Percentiles rank a stretch among this genome's conserved stretches.
Conservation (phyloP, 352 stramenopile species). For the Plasmopara viticola region DNA sequence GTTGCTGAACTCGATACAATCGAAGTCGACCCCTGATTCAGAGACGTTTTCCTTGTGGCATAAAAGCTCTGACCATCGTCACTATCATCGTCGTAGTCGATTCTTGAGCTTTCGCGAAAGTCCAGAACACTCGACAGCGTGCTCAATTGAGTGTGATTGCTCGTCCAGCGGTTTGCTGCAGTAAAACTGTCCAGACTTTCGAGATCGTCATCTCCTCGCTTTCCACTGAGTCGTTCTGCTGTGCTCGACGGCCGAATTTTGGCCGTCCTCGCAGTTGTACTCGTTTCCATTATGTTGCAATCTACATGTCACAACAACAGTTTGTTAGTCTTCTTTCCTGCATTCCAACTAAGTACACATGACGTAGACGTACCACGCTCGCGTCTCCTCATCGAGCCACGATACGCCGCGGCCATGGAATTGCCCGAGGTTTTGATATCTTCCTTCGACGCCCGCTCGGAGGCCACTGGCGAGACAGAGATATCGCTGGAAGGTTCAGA, state of each 20-base stretch:
- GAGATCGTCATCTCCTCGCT: constrained; percentile 18
- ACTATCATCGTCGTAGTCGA: constrained; percentile 31
- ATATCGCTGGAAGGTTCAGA: constrained; percentile 34
- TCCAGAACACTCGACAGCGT: constrained; percentile 23
- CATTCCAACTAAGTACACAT: neutral
- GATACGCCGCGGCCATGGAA: constrained; percentile 14
- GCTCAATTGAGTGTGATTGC: constrained; percentile 26
- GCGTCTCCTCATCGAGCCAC: constrained; percentile 27
- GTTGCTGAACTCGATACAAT: constrained; percentile 18
- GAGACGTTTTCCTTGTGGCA: constrained; percentile 15
- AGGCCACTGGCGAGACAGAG: constrained; percentile 20
- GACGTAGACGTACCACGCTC: constrained; percentile 28
- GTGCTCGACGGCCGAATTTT: constrained; percentile 10
- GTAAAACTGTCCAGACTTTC: constrained; percentile 15
- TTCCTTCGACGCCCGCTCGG: constrained; percentile 17
- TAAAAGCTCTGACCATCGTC: constrained; percentile 6
- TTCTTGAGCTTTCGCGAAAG: constrained; percentile 31
- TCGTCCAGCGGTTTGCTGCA: constrained; percentile 15
- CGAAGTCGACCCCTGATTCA: constrained; percentile 13
- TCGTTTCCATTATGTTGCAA: constrained; percentile 22
- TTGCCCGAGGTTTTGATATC: neutral
- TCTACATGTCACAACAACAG: constrained; percentile 16
- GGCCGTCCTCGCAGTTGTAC: constrained; percentile 12
- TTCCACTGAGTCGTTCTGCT: constrained; percentile 1
- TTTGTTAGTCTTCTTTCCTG: constrained; percentile 11